Base-by-base conservation (phyloP, 805 yeast species). In the Candida orba region DNA sequence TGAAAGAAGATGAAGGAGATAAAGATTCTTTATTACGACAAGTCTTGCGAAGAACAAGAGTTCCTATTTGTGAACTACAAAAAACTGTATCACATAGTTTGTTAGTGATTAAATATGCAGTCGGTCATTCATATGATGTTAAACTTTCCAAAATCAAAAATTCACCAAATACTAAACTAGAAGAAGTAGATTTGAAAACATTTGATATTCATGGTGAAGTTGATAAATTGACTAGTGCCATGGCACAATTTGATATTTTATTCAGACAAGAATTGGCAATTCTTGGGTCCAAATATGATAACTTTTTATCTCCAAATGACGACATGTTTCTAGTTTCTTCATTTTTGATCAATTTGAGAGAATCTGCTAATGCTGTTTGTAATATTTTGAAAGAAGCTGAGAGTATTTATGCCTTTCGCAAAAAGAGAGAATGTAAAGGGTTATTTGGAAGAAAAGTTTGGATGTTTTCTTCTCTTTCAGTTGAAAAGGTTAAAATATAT, bases 311-410 rank as follows among this genome's bases (percentile, higher is more conserved):
- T 32, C 77, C 78, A 10, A 64, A 71, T 41, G 78, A 73, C 45
- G 76, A 74, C 49, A 65, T 71, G 61, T 75, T 75, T 47, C 50
- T 75, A 14, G 43, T 75, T 4, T 72, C 79, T 1, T 72, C 78
- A 0, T 75, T 74, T 52, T 44, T 75, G 22, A 64, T 74, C 59
- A 75, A 75, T 50, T 59, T 71, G 37, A 66, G 72, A 48, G 71
- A 71, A 46, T 56, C 63, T 22, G 58, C 71, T 0, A 57, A 62
- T 35, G 46, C 60, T 1, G 54, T 66, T 4, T 52, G 64, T 7
- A 49, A 52, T 9, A 47, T 72, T 25, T 53, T 69, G 47, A 60
- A 57, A 10, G 62, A 61, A 30, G 46, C 63, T 1, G 52, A 64
- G 8, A 47, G 43, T 6, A 52, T 73, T 6, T 51, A 63, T 36